A percentile compares a stretch with the other conserved stretches of the same genome.
phyloP scores from a whole-genome alignment of 768 basidiomycete species.

The Amanita rubescens region DNA sequence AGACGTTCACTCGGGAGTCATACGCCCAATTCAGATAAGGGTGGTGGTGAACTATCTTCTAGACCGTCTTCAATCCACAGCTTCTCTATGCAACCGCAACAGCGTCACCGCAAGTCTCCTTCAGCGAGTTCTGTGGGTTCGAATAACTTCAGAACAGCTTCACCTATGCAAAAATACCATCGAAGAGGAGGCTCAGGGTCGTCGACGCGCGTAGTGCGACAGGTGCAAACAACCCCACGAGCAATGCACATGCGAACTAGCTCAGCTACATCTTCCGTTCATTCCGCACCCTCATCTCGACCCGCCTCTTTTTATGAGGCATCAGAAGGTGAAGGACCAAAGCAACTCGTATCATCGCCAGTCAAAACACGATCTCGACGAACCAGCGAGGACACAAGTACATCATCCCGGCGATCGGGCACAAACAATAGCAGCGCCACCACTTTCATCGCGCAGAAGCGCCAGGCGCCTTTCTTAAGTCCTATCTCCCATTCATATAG shows the following conservation, averaged over 20 bases:
- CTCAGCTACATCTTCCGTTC: constrained; percentile 70
- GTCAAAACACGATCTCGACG: constrained; percentile 43
- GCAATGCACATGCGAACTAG: constrained; percentile 62
- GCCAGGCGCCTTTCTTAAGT: constrained; percentile 62
- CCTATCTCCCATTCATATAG: constrained; percentile 36
- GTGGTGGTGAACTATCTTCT: constrained; percentile 53
- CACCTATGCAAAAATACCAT: constrained; percentile 75
- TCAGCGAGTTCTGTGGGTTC: constrained; percentile 75
- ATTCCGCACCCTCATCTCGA: constrained; percentile 70
- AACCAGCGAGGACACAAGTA: constrained; percentile 32
- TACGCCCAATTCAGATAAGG: constrained; percentile 84
- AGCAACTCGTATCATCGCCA: constrained; percentile 37
- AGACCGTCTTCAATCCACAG: constrained; percentile 86
- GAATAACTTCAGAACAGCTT: constrained; percentile 56
- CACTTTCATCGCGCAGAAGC: constrained; percentile 79
- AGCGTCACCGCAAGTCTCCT: constrained; percentile 64
- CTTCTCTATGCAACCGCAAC: constrained; percentile 44
- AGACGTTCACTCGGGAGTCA: constrained; percentile 71
- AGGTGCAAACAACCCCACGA: constrained; percentile 40
- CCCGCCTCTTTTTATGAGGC: constrained; percentile 73
- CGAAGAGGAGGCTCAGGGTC: constrained; percentile 74
- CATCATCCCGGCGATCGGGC: constrained; percentile 31
- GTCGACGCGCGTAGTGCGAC: constrained; percentile 73
- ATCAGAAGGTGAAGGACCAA: constrained; percentile 53
- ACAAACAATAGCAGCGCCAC: constrained; percentile 29